Evolutionary conservation across 2,329 filamentous ascomycete genomes (phyloP).

Genomic region (Fusarium sp.): DNA sequence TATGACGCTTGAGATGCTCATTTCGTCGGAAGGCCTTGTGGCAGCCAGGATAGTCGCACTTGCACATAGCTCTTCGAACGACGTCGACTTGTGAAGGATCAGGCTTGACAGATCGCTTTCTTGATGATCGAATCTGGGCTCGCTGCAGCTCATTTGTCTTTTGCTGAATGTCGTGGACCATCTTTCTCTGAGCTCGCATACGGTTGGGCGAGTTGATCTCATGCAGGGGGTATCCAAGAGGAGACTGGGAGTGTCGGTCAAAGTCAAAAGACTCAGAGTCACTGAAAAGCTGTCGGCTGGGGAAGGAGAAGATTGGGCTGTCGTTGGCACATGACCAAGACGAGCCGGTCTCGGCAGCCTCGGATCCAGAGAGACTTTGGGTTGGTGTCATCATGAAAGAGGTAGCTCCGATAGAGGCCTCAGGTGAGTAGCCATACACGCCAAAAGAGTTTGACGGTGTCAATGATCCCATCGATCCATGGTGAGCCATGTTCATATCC

Average conservation of each 20-base stretch:
- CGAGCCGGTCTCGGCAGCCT: constrained; percentile 53
- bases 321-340: constrained; percentile 57
- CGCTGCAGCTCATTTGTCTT: constrained; percentile 59
- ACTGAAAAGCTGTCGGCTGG: constrained; percentile 49
- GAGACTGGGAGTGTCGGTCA: constrained; percentile 53
- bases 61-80: constrained; percentile 56
- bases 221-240: constrained; percentile 50
- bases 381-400: constrained; percentile 57
- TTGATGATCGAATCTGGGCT: constrained; percentile 52
- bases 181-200: constrained; percentile 54
- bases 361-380: constrained; percentile 55
- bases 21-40: constrained; percentile 63
- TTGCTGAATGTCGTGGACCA: constrained; percentile 57
- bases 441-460: constrained; percentile 54
- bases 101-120: constrained; percentile 49
- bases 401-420: constrained; percentile 48
- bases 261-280: constrained; percentile 53
- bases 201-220: constrained; percentile 51
- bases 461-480: constrained; percentile 52
- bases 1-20: constrained; percentile 68
- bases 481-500: constrained; percentile 52
- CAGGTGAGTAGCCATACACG: constrained; percentile 53
- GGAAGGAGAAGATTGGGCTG: constrained; percentile 57
- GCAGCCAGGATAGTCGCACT: constrained; percentile 61
- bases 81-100: constrained; percentile 51